These are phyloP conservation scores for Metschnikowia arizonensis DNA, from an alignment of 805 yeast genomes.

Conservation along the genomic window DNA sequence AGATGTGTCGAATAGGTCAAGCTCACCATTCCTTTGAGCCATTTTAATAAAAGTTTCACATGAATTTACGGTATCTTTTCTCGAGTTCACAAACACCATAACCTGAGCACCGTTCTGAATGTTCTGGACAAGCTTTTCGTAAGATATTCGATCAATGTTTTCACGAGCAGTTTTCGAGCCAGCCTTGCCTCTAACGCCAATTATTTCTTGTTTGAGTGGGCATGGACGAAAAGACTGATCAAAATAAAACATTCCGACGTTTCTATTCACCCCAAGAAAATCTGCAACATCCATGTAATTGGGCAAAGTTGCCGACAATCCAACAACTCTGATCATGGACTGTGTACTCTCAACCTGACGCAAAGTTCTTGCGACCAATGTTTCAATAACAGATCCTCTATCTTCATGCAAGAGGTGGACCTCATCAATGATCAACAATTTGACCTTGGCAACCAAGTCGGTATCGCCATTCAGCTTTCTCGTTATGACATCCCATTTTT, in stretches of 20 bases:
- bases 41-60: slow-evolving; percentile 66
- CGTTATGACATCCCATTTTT: slow-evolving; percentile 95
- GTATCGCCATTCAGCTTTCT: slow-evolving; percentile 73
- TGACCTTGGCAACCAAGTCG: slow-evolving; percentile 60
- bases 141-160: slow-evolving; percentile 69
- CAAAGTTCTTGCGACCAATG: slow-evolving; percentile 65
- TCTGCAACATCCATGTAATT: slow-evolving; percentile 63
- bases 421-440: slow-evolving; percentile 86
- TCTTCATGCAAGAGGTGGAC: slow-evolving; percentile 96
- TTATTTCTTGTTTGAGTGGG: slow-evolving; percentile 80
- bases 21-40: slow-evolving; percentile 61
- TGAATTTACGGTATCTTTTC: slow-evolving; percentile 87
- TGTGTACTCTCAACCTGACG: slow-evolving; percentile 94
- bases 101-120: slow-evolving; percentile 75
- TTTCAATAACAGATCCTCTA: slow-evolving; percentile 95
- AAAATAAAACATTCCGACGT: slow-evolving; percentile 89
- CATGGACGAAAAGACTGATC: slow-evolving; percentile 92
- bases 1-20: slow-evolving; percentile 54
- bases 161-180: slow-evolving; percentile 70
- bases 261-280: slow-evolving; percentile 84
- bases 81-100: slow-evolving; percentile 94
- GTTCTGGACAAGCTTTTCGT: slow-evolving; percentile 68
- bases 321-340: slow-evolving; percentile 34
- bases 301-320: slow-evolving; percentile 21
- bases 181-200: slow-evolving; percentile 84